phyloP scores from a whole-genome alignment of 108 stramenopile species.

The Thalassiosira profunda region DNA sequence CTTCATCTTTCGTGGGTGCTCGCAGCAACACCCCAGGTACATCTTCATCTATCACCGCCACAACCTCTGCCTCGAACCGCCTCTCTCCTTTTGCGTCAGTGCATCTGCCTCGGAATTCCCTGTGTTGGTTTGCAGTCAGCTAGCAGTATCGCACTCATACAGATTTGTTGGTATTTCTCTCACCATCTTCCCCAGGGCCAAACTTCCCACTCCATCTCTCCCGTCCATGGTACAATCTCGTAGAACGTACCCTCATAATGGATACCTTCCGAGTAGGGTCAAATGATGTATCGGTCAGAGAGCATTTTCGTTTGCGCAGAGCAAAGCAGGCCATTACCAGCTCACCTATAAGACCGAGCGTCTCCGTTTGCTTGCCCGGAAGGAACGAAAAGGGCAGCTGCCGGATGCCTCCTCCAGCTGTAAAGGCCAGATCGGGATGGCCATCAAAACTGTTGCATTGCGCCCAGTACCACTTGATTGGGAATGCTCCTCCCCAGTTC shows the following conservation, averaged over 20 bases:
- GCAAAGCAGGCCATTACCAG: not conserved
- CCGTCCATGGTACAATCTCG: constrained; percentile 90
- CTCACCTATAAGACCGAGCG: constrained; percentile 74
- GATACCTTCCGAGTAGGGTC: constrained; percentile 41
- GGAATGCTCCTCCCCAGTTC: constrained; percentile 91
- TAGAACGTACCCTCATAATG: constrained; percentile 83
- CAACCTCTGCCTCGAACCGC: constrained; percentile 75
- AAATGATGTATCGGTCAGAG: not conserved
- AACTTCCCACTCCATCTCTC: constrained; percentile 86
- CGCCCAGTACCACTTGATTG: constrained; percentile 90
- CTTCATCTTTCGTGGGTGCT: constrained; percentile 84
- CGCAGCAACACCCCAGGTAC: constrained; percentile 70
- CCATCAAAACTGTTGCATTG: constrained; percentile 90
- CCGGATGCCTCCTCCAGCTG: constrained; percentile 86
- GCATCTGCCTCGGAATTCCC: constrained; percentile 70
- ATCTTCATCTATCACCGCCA: constrained; percentile 56
- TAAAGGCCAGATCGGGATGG: constrained; percentile 64
- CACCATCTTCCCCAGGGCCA: constrained; percentile 63
- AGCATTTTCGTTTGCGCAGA: not conserved
- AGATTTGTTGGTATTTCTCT: no score
- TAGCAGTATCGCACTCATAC: no score
- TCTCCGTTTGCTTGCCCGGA: constrained; percentile 57
- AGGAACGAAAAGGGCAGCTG: constrained; percentile 67
- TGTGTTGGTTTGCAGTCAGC: not conserved
- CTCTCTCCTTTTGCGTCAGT: constrained; percentile 41